Percentiles rank a stretch among this genome's conserved stretches.
phyloP scores from a whole-genome alignment of 73 alveolate genomes.

The Tetrahymena malaccensis region DNA sequence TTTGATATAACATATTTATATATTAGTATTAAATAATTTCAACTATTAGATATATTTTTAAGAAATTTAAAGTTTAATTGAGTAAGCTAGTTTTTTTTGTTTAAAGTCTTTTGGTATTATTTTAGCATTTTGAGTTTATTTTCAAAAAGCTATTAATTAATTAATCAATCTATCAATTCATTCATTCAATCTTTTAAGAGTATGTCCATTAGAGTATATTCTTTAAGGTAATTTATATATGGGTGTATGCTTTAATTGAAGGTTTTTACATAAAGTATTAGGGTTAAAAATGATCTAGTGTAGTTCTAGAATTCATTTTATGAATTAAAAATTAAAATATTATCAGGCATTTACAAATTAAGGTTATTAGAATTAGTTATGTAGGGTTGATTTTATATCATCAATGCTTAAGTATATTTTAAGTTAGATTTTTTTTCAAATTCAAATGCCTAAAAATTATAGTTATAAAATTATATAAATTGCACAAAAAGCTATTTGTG shows the following conservation, averaged over 20 bases:
- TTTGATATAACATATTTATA: too few species aligned
- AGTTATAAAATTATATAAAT: neutral
- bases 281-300: neutral
- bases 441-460: neutral
- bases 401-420: neutral
- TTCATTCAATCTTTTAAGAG: neutral
- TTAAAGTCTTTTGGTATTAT: too few species aligned
- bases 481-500: neutral
- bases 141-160: neutral
- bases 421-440: neutral
- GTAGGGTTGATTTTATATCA: neutral
- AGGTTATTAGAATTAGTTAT: neutral
- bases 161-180: too few species aligned
- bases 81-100: too few species aligned
- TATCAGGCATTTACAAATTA: neutral
- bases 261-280: neutral
- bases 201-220: neutral
- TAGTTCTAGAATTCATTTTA: neutral
- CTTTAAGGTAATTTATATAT: neutral
- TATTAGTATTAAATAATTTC: too few species aligned
- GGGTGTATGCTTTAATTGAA: neutral
- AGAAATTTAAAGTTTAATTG: too few species aligned
- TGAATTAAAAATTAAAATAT: neutral
- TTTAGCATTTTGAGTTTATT: neutral
- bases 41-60: too few species aligned